Evolutionary conservation across 2,329 filamentous ascomycete species (phyloP).

Genomic region (Colletotrichum caudatum): DNA sequence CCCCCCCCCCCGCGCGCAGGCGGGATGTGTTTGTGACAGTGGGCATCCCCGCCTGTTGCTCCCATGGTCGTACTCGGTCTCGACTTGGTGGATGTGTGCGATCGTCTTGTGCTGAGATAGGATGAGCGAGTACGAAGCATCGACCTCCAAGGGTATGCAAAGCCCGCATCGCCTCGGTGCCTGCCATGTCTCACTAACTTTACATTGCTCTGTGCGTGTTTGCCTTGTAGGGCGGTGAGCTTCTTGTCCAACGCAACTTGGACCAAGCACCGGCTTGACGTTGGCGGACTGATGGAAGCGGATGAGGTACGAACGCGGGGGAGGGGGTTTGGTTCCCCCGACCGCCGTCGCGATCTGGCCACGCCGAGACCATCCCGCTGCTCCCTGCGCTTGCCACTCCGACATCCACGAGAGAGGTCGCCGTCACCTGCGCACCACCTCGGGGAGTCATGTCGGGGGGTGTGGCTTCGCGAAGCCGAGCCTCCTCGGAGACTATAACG

Average conservation of each 20-base stretch:
- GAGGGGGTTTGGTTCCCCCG: no score
- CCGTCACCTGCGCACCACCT: neutral
- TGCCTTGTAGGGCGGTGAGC: neutral
- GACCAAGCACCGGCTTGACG: neutral
- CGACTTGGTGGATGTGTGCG: neutral
- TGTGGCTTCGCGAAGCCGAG: neutral
- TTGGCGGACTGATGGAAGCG: neutral
- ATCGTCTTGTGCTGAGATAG: neutral
- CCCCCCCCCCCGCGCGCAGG: no score
- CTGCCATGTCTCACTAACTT: neutral
- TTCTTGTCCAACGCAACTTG: neutral
- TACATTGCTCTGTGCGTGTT: neutral
- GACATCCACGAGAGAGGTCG: neutral
- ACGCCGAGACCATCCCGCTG: neutral
- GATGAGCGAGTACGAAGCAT: neutral
- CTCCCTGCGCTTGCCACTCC: neutral
- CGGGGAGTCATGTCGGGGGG: neutral
- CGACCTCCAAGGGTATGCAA: neutral
- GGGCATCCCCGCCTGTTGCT: constrained; percentile 4
- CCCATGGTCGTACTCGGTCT: neutral
- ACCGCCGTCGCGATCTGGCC: neutral
- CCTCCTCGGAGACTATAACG: neutral
- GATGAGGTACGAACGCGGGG: neutral
- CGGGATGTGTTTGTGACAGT: constrained; percentile 3
- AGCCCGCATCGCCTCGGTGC: neutral